Base-by-base conservation (phyloP, 768 basidiomycete genomes). In the Suillus bovinus region DNA sequence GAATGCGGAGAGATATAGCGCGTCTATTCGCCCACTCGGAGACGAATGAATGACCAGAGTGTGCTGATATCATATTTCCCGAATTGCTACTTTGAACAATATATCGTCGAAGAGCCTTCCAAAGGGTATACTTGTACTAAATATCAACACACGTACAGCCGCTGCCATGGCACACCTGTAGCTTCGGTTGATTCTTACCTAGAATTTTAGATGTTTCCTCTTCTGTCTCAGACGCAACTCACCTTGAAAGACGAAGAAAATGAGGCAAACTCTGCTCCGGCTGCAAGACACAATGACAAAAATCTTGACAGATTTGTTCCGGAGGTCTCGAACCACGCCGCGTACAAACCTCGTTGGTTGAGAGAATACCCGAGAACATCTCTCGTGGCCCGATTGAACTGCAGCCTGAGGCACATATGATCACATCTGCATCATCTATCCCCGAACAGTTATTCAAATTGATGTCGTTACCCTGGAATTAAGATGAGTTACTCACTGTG, bases 341-440 rank as follows among this genome's bases (percentile, higher is more conserved):
- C 80, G 67, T 81, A 95, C 6, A 98, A 75, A 0, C 94, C 95
- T 52, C 86, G 83, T 72, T 98, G 95, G 67, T 98, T 97, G 52
- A 98, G 80, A 14, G 90, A 90, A 74, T 87, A 94, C 0, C 93
- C 93, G 71, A 89, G 82, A 53, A 82, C 85, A 65, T 84, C 74
- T 36, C 95, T 85, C 73, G 97, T 87, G 6, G 89, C 88, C 9
- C 96, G 88, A 74, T 96, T 97, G 76, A 96, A 96, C 93, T 95
- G 67, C 14, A 46, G 29, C 20, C n/a, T n/a, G n/a, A n/a, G 57
- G 61, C 3, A 61, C 34, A 58, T 49, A n/a, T n/a, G n/a, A n/a
- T n/a, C n/a, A n/a, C n/a, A 46, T 29, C 11, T 13, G n/a, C 14
- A 46, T n/a, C 34, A 14, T 7, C 2, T 49, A 6, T 17, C 5